These are phyloP conservation scores for Globisporangium orthogonon DNA, from an alignment of 352 stramenopile species.

Conservation along the genomic window DNA sequence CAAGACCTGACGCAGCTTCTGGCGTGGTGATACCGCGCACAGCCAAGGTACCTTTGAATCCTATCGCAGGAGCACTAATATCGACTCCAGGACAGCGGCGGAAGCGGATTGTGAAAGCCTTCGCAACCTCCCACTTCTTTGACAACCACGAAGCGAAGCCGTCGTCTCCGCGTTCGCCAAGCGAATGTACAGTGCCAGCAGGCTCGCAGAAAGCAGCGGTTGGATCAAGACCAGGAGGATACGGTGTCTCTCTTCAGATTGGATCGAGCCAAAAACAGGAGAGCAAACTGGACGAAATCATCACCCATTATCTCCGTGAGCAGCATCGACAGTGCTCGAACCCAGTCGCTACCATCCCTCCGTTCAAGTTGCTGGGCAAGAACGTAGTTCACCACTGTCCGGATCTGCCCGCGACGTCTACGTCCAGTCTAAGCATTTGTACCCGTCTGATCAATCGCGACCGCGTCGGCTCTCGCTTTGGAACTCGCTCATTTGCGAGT, in stretches of 20 bases:
- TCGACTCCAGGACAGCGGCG: conserved; percentile 12
- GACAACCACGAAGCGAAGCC: conserved; percentile 11
- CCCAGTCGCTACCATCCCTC: conserved; percentile 79
- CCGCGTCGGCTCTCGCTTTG: conserved; percentile 39
- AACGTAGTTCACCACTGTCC: conserved; percentile 65
- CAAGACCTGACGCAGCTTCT: not conserved
- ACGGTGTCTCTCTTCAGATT: conserved; percentile 1
- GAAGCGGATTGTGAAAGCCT: conserved; percentile 25
- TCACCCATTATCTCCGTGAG: conserved; percentile 82
- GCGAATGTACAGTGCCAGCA: not conserved
- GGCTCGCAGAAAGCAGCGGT: conserved; percentile 2
- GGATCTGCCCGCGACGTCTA: conserved; percentile 36
- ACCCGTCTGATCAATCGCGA: conserved; percentile 45
- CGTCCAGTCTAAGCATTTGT: conserved; percentile 61
- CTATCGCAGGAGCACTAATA: not conserved
- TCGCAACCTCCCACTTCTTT: conserved; percentile 29
- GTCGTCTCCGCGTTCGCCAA: conserved; percentile 2
- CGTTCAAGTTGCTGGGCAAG: conserved; percentile 70
- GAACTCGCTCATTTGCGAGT: conserved; percentile 33
- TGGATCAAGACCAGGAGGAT: not conserved
- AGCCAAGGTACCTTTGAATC: conserved; percentile 1
- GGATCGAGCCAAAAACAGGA: conserved; percentile 1
- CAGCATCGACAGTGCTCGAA: conserved; percentile 87
- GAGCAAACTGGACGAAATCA: conserved; percentile 77
- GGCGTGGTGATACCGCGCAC: not conserved